These are phyloP conservation scores for Clitopilus passeckerianus DNA, from an alignment of 768 basidiomycete genomes.

Conservation along the genomic window DNA sequence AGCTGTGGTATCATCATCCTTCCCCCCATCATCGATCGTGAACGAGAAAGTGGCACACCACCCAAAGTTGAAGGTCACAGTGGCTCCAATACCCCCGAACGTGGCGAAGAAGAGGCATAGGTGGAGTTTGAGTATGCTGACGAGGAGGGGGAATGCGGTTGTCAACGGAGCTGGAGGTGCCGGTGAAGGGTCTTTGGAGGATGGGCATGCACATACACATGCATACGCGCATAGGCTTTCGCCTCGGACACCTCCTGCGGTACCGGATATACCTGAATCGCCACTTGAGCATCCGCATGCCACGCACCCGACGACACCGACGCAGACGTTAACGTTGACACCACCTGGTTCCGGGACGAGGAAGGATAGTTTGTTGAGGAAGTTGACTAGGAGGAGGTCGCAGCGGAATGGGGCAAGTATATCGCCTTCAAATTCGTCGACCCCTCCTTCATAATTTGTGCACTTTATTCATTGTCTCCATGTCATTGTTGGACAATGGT, in stretches of 20 bases:
- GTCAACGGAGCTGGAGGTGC: neutral
- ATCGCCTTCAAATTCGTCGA: neutral
- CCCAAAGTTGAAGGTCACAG: neutral
- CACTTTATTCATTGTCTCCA: no score
- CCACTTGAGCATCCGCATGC: neutral
- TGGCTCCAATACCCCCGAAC: neutral
- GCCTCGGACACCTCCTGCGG: neutral
- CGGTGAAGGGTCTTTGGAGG: neutral
- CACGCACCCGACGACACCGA: neutral
- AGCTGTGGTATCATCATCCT: neutral
- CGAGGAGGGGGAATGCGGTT: neutral
- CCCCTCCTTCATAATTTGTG: neutral
- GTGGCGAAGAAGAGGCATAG: neutral
- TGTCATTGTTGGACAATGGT: no score
- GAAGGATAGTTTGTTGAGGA: neutral
- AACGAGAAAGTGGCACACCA: neutral
- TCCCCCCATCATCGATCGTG: neutral
- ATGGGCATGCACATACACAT: neutral
- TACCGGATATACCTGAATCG: neutral
- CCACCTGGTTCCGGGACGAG: neutral
- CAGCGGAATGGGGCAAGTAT: neutral
- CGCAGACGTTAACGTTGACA: neutral
- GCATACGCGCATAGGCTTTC: no score
- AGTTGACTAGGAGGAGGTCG: neutral
- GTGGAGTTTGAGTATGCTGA: neutral